phyloP scores from a whole-genome alignment of 495 filamentous ascomycete species.

The Neurospora tetrasperma region DNA sequence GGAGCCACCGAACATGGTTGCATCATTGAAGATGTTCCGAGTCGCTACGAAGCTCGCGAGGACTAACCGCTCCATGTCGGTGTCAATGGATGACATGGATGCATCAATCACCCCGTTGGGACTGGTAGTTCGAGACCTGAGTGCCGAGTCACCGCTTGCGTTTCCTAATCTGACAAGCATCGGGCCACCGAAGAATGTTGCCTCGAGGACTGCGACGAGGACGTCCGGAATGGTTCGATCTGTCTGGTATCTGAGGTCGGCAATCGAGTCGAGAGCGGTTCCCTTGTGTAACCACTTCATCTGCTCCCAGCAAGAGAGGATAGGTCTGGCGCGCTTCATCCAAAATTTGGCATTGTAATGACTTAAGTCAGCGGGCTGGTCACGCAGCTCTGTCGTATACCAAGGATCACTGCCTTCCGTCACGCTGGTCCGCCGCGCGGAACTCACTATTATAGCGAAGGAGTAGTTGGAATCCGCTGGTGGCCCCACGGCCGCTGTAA shows the following conservation, averaged over 20 bases:
- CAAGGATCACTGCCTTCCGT: background rate
- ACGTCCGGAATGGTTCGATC: background rate
- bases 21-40: background rate
- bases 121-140: background rate
- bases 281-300: background rate
- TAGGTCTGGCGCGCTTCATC: background rate
- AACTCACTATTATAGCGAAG: background rate
- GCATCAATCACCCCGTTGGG: background rate
- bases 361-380: too few species aligned
- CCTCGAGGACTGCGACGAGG: background rate
- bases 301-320: slow-evolving; percentile 2
- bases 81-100: background rate
- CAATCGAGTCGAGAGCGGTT: background rate
- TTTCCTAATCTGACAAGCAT: background rate
- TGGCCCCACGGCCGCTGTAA: background rate
- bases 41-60: background rate
- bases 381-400: background rate
- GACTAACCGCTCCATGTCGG: background rate
- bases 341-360: background rate
- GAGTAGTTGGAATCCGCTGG: background rate
- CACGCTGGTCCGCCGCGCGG: background rate
- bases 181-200: background rate
- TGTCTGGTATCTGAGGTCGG: background rate
- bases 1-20: background rate
- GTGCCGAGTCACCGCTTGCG: background rate